These are phyloP conservation scores for Darksidea phi DNA, from an alignment of 495 filamentous ascomycete genomes.

Conservation along the genomic window DNA sequence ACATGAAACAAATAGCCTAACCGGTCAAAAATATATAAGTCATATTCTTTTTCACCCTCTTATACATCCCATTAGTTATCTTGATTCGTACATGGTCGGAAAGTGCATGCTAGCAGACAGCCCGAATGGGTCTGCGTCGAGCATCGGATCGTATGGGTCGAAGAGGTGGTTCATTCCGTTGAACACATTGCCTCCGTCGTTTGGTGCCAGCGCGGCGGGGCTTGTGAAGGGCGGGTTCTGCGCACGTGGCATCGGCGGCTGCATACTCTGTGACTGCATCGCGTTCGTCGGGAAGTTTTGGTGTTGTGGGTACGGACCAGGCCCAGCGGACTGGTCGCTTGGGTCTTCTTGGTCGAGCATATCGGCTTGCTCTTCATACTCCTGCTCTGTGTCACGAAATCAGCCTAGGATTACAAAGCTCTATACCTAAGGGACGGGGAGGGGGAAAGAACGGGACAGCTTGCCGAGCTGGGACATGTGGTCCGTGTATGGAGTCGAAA, in stretches of 20 bases:
- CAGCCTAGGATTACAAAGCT: slow-evolving; percentile 79
- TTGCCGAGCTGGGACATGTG: slow-evolving; percentile 98
- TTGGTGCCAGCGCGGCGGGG: slow-evolving; percentile 37
- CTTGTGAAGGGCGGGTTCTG: slow-evolving; percentile 36
- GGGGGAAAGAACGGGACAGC: slow-evolving; percentile 62
- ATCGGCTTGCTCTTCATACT: slow-evolving; percentile 95
- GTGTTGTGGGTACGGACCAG: slow-evolving; percentile 68
- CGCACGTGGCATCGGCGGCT: slow-evolving; percentile 36
- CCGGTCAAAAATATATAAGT: neutral
- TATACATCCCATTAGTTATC: slow-evolving; percentile 19
- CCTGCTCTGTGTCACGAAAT: slow-evolving; percentile 88
- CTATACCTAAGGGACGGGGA: slow-evolving; percentile 55
- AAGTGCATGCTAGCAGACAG: slow-evolving; percentile 92
- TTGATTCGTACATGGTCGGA: slow-evolving; percentile 72
- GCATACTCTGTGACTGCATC: slow-evolving; percentile 48
- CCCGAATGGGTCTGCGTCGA: slow-evolving; percentile 89
- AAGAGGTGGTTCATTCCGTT: slow-evolving; percentile 64
- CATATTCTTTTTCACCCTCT: neutral
- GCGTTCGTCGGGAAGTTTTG: slow-evolving; percentile 53
- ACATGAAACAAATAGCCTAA: slow-evolving; percentile 2
- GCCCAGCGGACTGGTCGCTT: slow-evolving; percentile 49
- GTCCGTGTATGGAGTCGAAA: slow-evolving; percentile 82
- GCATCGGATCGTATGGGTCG: slow-evolving; percentile 75
- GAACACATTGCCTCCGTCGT: slow-evolving; percentile 45
- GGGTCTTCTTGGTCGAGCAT: slow-evolving; percentile 82